Base-by-base conservation (phyloP, 2,329 filamentous ascomycete species). In the Diaporthe caulivora region DNA sequence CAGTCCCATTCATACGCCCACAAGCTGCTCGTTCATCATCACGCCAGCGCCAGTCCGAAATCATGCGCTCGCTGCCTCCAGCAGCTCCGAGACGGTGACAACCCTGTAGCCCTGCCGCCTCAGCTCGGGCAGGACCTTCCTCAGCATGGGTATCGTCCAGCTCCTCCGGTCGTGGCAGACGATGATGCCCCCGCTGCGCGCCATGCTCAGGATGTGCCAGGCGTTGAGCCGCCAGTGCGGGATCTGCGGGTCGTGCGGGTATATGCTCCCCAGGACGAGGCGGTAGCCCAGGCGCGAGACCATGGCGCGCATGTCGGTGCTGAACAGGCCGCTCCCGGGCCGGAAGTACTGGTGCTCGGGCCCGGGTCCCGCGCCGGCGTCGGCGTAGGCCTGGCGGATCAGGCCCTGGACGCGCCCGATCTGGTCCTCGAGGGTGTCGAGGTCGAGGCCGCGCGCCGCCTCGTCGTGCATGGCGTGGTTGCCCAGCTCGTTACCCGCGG, bases 391-490 rank as follows among this genome's bases (percentile, higher is more conserved):
- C 0, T 80, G 77, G 11, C 86, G 82, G 67, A 95, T 89, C 79
- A 89, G 85, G 0, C 76, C 80, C 77, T 94, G 91, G 21, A 97
- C 94, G 15, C 86, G 77, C 17, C 82, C 80, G 68, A 97, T 92
- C 84, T 97, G 90, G 1, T 80, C 79, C 47, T 86, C 83, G 1
- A 98, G 88, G 75, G 89, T 87, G 0, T 84, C 84, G 68, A 91
- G 87, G 53, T 86, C 82, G 34, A 97, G 85, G 0, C 85, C 85
- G 57, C 89, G 87, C 13, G 92, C 92, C 0, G 94, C 91, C 84
- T 97, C 94, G 82, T 98, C 95, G 81, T 91, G 89, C 94, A 97
- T 95, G 13, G 93, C 95, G 82, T 98, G 95, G 83, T 98, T 98
- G 31, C 90, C 95, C 4, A 98, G 86, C 84, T 95, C 93, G 81